These are phyloP conservation scores for Oryza meyeriana DNA, from an alignment of 176 grass and related monocot species.

Conservation along the genomic window DNA sequence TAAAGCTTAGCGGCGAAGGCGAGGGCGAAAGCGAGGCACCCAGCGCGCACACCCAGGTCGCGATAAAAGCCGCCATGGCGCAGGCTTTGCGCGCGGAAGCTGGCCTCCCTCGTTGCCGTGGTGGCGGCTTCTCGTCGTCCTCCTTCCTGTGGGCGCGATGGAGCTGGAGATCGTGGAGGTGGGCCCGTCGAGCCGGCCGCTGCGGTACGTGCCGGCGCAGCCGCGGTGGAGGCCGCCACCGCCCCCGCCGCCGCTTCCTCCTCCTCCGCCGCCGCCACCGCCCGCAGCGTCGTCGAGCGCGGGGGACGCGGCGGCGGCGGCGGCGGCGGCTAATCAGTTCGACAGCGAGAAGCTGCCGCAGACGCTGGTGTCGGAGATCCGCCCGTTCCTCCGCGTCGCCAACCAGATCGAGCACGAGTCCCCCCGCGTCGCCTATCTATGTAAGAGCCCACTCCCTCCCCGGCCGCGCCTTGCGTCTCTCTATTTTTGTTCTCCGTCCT, in stretches of 20 bases:
- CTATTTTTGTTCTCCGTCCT: neutral
- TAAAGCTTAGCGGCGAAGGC: constrained; percentile 71
- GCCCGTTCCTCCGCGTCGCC: constrained; percentile 83
- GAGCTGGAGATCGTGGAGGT: constrained; percentile 71
- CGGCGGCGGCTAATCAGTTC: constrained; percentile 39
- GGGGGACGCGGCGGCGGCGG: neutral
- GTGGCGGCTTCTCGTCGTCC: no score
- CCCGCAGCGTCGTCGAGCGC: neutral
- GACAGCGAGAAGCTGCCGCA: constrained; percentile 89
- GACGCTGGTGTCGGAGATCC: constrained; percentile 66
- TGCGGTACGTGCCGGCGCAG: constrained; percentile 29
- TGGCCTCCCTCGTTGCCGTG: no score
- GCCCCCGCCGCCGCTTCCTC: constrained; percentile 24
- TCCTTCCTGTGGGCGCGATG: neutral
- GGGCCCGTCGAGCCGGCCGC: constrained; percentile 40
- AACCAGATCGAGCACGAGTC: constrained; percentile 73
- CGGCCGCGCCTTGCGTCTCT: neutral
- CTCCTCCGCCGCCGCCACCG: neutral
- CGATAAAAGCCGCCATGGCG: constrained; percentile 29
- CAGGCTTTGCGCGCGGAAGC: neutral
- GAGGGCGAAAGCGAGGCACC: constrained; percentile 1
- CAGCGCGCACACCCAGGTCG: neutral
- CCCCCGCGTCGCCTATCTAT: constrained; percentile 91
- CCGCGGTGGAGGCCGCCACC: constrained; percentile 14
- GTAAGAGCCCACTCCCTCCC: constrained; percentile 41